phyloP scores from a whole-genome alignment of 2,329 filamentous ascomycete species.

The Fusarium scirpi region DNA sequence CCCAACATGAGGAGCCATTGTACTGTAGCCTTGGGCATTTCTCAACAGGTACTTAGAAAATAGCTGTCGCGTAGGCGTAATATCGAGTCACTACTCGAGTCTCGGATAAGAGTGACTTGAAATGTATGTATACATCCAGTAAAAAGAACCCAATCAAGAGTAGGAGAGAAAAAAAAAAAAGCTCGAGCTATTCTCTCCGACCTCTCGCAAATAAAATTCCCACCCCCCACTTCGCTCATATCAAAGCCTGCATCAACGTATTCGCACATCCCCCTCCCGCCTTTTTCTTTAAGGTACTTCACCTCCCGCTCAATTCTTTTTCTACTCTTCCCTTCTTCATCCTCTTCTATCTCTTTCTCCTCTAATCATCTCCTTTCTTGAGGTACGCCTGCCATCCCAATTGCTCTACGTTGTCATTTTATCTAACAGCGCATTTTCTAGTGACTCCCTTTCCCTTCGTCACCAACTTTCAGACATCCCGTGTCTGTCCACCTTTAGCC shows the following conservation, averaged over 20 bases:
- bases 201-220: conserved; percentile 30
- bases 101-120: conserved; percentile 12
- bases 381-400: conserved; percentile 20
- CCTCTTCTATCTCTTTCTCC: conserved; percentile 17
- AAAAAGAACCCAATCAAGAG: not conserved
- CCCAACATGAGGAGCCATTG: conserved; percentile 9
- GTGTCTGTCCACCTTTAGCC: conserved; percentile 41
- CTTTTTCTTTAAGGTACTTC: conserved; percentile 44
- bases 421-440: conserved; percentile 37
- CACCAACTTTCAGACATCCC: conserved; percentile 39
- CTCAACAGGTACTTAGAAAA: conserved; percentile 16
- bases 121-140: not conserved
- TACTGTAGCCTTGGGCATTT: conserved; percentile 24
- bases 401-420: conserved; percentile 5
- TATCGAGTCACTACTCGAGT: conserved; percentile 22
- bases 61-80: not conserved
- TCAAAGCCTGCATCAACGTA: conserved; percentile 45
- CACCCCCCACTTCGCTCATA: conserved; percentile 42
- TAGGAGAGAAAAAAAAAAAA: not conserved
- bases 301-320: conserved; percentile 49
- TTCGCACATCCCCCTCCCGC: conserved; percentile 49
- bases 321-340: conserved; percentile 31
- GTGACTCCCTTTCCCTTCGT: conserved; percentile 42
- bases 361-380: conserved; percentile 23
- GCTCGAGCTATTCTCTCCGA: conserved; percentile 22